Evolutionary conservation across 2,329 filamentous ascomycete genomes (phyloP), one percentile per base, ranked within the genome.

Genomic region (Colletotrichum sp.): DNA sequence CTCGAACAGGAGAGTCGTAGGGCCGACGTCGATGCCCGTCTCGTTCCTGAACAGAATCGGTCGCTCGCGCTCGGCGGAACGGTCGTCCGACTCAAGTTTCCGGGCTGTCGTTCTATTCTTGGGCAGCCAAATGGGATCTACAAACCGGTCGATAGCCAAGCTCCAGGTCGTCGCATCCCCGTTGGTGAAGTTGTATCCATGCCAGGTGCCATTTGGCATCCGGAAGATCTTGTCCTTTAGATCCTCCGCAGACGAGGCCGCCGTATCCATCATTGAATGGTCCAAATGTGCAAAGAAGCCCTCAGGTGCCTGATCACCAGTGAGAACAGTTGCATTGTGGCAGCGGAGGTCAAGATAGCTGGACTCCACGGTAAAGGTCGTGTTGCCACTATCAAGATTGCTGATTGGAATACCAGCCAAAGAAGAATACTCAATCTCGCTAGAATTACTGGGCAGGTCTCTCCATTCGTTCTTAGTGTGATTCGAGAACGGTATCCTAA

Each of bases 401-500:
- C 13, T 44, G 6, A 72, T 5, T 7, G 72, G 72, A 4, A 77
- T 64, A 5, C 76, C 76, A 8, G 52, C 76, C 7, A 77, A 24
- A 4, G 76, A 39, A 2, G 68, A 69, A 21, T 63, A 72, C 21
- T 55, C 4, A 8, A 62, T 32, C 6, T n/a, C 24, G 3, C 18
- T 24, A 18, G 36, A n/a, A 15, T 60, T 28, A 4, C 9, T 9
- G 18, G 36, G 18, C 4, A 64, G 8, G 28, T 30, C 16, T 28
- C n/a, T 7, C 64, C 71, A 73, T 5, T 16, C 10, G 4, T 8
- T 3, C 9, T 60, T 18, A 6, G 18, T 30, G 18, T 39, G 62
- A 21, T 34, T 32, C 44, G 75, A 74, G 28, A 75, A 79, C 3
- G 81, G 81, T 12, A 83, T 79, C 64, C 81, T 82, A 55, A 80